Percentiles rank a stretch among this genome's conserved stretches.
These are phyloP conservation scores for Dipodascus geniculatus DNA, from an alignment of 805 yeast genomes.

Conservation along the genomic window DNA sequence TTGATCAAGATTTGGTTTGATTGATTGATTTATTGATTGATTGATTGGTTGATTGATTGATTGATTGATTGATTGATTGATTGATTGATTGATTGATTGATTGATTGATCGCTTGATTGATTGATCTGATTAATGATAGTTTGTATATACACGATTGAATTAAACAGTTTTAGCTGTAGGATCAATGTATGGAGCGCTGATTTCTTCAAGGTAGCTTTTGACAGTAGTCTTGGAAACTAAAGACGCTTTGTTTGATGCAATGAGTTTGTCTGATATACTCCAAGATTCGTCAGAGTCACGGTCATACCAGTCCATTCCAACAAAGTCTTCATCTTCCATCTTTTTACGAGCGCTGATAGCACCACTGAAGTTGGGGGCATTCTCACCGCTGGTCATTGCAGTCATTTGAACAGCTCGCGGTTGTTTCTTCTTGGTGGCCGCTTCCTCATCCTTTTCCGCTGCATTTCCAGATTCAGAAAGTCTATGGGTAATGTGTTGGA, in stretches of 20 bases:
- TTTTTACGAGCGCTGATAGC: constrained; percentile 52
- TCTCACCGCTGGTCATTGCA: constrained; percentile 49
- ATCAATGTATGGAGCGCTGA: constrained; percentile 8
- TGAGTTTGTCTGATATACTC: constrained; percentile 20
- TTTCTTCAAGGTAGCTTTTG: constrained; percentile 15
- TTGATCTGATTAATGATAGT: background rate
- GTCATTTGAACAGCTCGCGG: constrained; percentile 67
- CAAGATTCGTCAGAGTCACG: constrained; percentile 24
- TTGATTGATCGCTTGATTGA: constrained; percentile 94
- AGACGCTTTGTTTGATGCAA: constrained; percentile 9
- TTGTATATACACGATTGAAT: background rate
- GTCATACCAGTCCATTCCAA: constrained; percentile 35
- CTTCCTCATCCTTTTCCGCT: constrained; percentile 29
- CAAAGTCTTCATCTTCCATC: constrained; percentile 48
- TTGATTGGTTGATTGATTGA: too few relatives aligned
- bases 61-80: too few relatives aligned
- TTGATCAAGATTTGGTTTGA: constrained; percentile 97
- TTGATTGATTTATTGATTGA: constrained; percentile 50
- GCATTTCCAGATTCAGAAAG: constrained; percentile 27
- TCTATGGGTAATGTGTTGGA: constrained; percentile 62
- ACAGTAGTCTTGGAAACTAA: constrained; percentile 12
- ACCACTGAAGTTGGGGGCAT: constrained; percentile 53
- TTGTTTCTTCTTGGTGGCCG: constrained; percentile 29
- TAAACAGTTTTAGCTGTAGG: constrained; percentile 3
- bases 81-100: constrained; percentile 96